Evolutionary conservation across 2,329 filamentous ascomycete genomes (phyloP).

Genomic region (Chaetomiaceae sp.): DNA sequence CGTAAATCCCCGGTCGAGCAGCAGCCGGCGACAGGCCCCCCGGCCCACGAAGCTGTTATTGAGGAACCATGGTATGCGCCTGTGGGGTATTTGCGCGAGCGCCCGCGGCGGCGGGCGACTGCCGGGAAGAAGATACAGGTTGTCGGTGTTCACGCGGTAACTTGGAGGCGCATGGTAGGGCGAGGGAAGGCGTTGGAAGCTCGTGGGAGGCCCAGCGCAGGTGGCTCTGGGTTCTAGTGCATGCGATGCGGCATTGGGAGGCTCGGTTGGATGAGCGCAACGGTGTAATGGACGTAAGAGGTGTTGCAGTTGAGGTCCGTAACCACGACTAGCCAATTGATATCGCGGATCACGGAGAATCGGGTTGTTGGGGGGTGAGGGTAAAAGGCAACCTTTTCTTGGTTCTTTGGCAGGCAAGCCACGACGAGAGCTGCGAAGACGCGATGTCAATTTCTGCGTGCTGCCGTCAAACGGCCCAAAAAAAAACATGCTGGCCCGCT

Average conservation of each 20-base stretch:
- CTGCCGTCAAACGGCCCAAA: neutral
- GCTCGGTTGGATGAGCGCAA: neutral
- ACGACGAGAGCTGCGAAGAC: neutral
- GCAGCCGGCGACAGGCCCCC: constrained; percentile 32
- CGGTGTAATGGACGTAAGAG: neutral
- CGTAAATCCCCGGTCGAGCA: constrained; percentile 14
- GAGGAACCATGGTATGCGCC: constrained; percentile 32
- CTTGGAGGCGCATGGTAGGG: constrained; percentile 25
- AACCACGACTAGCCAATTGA: neutral
- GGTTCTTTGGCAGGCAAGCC: neutral
- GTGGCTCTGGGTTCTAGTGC: constrained; percentile 16
- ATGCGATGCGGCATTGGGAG: constrained; percentile 17
- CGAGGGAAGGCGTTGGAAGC: constrained; percentile 12
- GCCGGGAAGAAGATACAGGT: constrained; percentile 37
- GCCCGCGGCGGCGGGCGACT: constrained; percentile 37
- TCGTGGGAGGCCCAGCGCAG: constrained; percentile 14
- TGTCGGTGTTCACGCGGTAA: constrained; percentile 30
- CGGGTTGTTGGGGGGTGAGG: neutral
- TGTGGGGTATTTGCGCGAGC: constrained; percentile 37
- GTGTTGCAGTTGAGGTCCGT: neutral
- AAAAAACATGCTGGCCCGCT: constrained; percentile 4
- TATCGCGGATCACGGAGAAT: neutral
- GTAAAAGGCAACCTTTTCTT: neutral
- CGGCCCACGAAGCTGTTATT: constrained; percentile 36
- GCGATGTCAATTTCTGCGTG: constrained; percentile 8